Evolutionary conservation across 352 stramenopile genomes (phyloP).

Genomic region (Pythium periplocum): DNA sequence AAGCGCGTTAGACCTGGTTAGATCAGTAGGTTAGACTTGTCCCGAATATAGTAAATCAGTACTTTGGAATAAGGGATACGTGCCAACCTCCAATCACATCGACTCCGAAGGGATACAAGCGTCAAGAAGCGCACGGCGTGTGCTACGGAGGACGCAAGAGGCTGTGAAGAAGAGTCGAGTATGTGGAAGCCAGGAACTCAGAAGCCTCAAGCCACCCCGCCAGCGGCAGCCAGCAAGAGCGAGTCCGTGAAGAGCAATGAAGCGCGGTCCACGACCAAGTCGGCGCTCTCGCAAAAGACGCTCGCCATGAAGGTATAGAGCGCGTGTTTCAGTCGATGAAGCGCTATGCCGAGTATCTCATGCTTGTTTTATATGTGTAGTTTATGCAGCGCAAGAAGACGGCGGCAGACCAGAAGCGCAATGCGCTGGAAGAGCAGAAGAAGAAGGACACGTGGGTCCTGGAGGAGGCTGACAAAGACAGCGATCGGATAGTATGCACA

Average conservation of each 20-base stretch:
- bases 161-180: background rate
- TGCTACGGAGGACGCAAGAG: no score
- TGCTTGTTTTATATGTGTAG: constrained; percentile 16
- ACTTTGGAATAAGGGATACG: constrained; percentile 7
- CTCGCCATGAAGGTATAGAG: constrained; percentile 74
- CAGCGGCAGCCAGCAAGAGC: constrained; percentile 5
- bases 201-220: constrained; percentile 22
- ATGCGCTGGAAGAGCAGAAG: constrained; percentile 44
- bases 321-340: background rate
- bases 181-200: constrained; percentile 65
- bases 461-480: constrained; percentile 25
- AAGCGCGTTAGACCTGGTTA: no score
- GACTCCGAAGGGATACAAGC: background rate
- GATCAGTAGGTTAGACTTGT: background rate
- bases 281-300: constrained; percentile 72
- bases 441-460: constrained; percentile 58
- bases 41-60: constrained; percentile 3
- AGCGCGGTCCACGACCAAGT: constrained; percentile 31
- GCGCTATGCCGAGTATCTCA: background rate
- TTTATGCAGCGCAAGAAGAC: constrained; percentile 87
- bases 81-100: constrained; percentile 20
- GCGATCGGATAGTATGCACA: constrained; percentile 37
- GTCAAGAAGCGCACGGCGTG: constrained; percentile 10
- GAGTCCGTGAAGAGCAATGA: constrained; percentile 20
- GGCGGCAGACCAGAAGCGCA: constrained; percentile 44